Evolutionary conservation across 1,139 yeast genomes (phyloP).

Genomic region (Chernovozyma sophiae-reginae): DNA sequence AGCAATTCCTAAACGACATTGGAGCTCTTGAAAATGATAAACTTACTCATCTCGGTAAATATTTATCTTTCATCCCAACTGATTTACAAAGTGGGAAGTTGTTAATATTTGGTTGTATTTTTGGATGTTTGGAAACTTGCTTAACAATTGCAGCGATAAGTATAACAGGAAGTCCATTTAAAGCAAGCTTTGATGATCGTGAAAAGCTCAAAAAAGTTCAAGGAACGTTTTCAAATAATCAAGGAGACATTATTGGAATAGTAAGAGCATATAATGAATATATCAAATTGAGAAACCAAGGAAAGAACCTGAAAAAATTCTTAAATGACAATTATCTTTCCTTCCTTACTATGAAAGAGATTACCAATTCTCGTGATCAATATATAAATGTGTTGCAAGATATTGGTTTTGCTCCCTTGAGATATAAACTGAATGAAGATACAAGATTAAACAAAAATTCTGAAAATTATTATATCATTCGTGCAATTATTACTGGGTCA

Average conservation of each 20-base stretch:
- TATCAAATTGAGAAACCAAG: slow-evolving; percentile 21
- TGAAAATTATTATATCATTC: slow-evolving; percentile 47
- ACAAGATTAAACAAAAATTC: slow-evolving; percentile 44
- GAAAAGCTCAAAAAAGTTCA: slow-evolving; percentile 56
- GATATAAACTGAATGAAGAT: slow-evolving; percentile 24
- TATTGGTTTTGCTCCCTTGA: slow-evolving; percentile 65
- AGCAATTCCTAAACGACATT: slow-evolving; percentile 54
- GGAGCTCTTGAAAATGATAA: slow-evolving; percentile 63
- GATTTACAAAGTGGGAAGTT: slow-evolving; percentile 85
- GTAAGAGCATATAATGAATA: slow-evolving; percentile 57
- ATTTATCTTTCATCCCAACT: slow-evolving; percentile 76
- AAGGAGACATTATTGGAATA: slow-evolving; percentile 74
- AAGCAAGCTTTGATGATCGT: slow-evolving; percentile 57
- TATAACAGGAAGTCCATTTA: slow-evolving; percentile 71
- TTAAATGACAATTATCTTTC: slow-evolving; percentile 63
- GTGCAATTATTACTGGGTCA: slow-evolving; percentile 74
- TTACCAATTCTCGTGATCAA: slow-evolving; percentile 66
- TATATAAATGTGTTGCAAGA: slow-evolving; percentile 65
- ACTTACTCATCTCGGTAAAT: slow-evolving; percentile 77
- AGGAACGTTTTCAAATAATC: slow-evolving; percentile 26
- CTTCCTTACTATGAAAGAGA: slow-evolving; percentile 62
- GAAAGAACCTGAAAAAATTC: slow-evolving; percentile 36
- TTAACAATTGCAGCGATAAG: slow-evolving; percentile 72
- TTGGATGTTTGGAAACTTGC: slow-evolving; percentile 78
- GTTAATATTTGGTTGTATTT: slow-evolving; percentile 71